Percentiles rank a stretch among this genome's conserved stretches.
phyloP scores from a whole-genome alignment of 1,284 basidiomycete species.

The Sutorius eximius region DNA sequence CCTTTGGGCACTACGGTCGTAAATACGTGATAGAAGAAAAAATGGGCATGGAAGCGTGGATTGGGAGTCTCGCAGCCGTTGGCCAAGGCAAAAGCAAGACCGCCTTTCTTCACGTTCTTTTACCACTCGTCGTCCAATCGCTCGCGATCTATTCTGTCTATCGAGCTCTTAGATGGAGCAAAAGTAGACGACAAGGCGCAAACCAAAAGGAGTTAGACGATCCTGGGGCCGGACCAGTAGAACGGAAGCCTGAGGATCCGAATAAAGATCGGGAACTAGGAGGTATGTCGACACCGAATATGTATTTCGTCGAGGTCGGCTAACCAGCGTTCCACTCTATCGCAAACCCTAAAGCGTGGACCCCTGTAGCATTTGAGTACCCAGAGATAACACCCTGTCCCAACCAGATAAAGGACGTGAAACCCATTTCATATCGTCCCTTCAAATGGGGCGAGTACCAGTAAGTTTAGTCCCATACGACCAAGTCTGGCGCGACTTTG shows the following conservation, averaged over 20 bases:
- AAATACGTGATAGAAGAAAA: too few relatives aligned
- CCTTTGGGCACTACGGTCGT: too few relatives aligned
- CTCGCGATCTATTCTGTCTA: constrained; percentile 20
- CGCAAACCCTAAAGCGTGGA: constrained; percentile 44
- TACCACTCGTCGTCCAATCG: constrained; percentile 19
- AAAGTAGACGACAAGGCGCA: background rate
- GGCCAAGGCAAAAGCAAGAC: background rate
- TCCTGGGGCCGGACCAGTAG: background rate
- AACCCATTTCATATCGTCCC: constrained; percentile 63
- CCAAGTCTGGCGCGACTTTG: background rate
- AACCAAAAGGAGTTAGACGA: background rate
- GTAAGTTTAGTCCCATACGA: constrained; percentile 39
- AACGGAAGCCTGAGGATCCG: background rate
- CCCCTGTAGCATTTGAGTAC: constrained; percentile 49
- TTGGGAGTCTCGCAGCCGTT: background rate
- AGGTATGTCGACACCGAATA: constrained; percentile 19
- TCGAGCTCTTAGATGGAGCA: constrained; percentile 11
- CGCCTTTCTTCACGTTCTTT: constrained; percentile 6
- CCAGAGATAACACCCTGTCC: constrained; percentile 47
- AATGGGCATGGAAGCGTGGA: constrained; percentile 14
- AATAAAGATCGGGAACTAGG: constrained; percentile 32
- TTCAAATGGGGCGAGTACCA: constrained; percentile 68
- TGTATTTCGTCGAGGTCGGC: background rate
- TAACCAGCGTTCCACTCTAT: background rate
- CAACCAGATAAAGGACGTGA: constrained; percentile 42